Conservation (phyloP, 306 rosid genomes). For the Cyclanthera cordifolia region DNA sequence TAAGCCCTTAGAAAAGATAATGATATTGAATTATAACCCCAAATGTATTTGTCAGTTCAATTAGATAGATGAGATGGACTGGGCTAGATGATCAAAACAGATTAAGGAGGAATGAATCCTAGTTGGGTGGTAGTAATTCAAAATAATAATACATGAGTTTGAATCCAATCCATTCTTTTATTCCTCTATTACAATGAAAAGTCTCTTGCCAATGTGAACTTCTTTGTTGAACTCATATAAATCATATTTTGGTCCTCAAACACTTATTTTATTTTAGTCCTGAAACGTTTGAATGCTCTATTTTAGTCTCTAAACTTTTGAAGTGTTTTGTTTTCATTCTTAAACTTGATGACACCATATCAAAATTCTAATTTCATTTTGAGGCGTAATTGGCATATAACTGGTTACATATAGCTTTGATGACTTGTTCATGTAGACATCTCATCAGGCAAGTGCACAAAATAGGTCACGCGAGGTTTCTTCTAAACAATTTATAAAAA, state of each 20-base stretch:
- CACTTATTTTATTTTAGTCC: background rate
- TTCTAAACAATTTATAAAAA: background rate
- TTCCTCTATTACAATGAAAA: slow-evolving; percentile 1
- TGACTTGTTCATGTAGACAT: background rate
- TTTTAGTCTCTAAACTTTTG: background rate
- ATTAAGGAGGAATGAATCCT: too few species aligned
- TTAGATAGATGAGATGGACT: too few species aligned
- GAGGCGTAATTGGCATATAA: background rate
- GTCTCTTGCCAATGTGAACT: background rate
- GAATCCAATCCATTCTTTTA: background rate
- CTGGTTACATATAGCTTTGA: background rate
- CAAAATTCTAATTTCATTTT: background rate
- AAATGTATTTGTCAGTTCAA: too few species aligned
- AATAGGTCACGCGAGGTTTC: background rate
- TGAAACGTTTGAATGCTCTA: background rate
- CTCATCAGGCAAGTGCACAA: background rate
- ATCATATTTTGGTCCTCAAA: background rate
- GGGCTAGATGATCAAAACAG: too few species aligned
- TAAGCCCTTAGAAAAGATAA: too few species aligned
- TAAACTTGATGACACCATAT: background rate
- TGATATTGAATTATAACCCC: too few species aligned
- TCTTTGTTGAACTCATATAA: background rate
- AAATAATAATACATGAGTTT: too few species aligned
- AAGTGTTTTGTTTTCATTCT: background rate
- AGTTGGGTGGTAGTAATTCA: too few species aligned